A percentile compares a stretch with the other conserved stretches of the same genome.
Evolutionary conservation across 2,329 filamentous ascomycete genomes (phyloP).

Genomic region (Aphanoascus verrucosus): DNA sequence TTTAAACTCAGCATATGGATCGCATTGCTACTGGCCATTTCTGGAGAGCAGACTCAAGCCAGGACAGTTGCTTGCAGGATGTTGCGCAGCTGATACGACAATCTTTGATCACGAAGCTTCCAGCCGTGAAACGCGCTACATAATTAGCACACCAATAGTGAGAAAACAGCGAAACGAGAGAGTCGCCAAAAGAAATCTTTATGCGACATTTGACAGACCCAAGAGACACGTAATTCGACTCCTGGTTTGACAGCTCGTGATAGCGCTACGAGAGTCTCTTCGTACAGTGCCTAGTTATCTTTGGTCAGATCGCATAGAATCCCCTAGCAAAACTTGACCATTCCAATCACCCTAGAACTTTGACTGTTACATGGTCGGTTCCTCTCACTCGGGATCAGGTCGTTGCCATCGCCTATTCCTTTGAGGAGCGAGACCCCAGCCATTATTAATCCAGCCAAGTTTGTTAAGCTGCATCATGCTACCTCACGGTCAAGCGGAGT

Average conservation of each 20-base stretch:
- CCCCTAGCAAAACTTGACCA: too few species aligned
- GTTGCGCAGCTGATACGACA: not conserved
- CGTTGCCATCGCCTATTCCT: too few species aligned
- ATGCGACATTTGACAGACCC: not conserved
- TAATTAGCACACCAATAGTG: not conserved
- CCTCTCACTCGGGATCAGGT: not conserved
- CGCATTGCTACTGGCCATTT: not conserved
- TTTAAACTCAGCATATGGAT: not conserved
- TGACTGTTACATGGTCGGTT: too few species aligned
- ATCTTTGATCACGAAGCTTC: not conserved
- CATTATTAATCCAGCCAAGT: slow-evolving; percentile 1
- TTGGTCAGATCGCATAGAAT: too few species aligned
- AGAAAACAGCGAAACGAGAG: not conserved
- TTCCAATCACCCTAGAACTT: too few species aligned
- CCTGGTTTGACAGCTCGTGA: not conserved
- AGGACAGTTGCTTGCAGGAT: too few species aligned
- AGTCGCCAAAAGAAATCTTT: not conserved
- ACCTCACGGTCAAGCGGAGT: not conserved
- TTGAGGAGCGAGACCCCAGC: not conserved
- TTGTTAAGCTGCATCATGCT: not conserved
- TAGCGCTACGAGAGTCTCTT: not conserved
- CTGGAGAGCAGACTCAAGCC: not conserved
- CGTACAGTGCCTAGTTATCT: too few species aligned
- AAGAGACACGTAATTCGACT: not conserved
- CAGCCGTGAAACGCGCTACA: slow-evolving; percentile 2